Evolutionary conservation across 2,329 filamentous ascomycete genomes (phyloP).

Genomic region (Chaetomium globosum): DNA sequence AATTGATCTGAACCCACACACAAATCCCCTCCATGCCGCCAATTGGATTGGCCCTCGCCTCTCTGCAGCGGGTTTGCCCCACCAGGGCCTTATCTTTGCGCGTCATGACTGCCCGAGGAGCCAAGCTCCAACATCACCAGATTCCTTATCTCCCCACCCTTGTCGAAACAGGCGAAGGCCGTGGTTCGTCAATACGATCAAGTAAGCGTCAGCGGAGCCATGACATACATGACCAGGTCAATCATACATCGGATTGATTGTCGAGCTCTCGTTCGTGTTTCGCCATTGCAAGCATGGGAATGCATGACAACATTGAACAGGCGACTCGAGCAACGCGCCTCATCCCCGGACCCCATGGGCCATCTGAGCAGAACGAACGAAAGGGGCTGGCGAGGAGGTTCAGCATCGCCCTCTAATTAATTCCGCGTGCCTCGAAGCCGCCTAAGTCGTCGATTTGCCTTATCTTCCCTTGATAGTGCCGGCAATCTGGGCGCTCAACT

Average conservation of each 20-base stretch:
- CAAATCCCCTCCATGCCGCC: neutral
- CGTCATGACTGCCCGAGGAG: neutral
- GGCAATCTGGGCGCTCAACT: neutral
- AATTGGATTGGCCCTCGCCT: neutral
- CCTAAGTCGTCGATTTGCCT: neutral
- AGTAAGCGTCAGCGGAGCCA: neutral
- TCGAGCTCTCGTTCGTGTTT: neutral
- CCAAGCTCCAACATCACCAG: neutral
- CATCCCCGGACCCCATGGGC: too few species aligned
- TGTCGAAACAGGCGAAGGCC: neutral
- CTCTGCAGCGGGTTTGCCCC: neutral
- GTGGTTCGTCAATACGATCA: conserved; percentile 5
- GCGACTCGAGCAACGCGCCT: neutral
- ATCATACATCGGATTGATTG: neutral
- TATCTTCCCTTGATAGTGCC: neutral
- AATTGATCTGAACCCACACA: neutral
- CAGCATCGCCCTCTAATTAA: too few species aligned
- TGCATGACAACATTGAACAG: too few species aligned
- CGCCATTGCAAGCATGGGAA: neutral
- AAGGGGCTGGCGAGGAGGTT: too few species aligned
- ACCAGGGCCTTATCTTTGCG: neutral
- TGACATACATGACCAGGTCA: neutral
- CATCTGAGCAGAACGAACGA: neutral
- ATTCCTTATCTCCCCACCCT: conserved; percentile 15
- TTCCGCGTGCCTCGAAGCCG: too few species aligned